Percentiles rank a stretch among this genome's conserved stretches.
Conservation (phyloP, 345 rosid genomes). For the Pelargonium nanum region DNA sequence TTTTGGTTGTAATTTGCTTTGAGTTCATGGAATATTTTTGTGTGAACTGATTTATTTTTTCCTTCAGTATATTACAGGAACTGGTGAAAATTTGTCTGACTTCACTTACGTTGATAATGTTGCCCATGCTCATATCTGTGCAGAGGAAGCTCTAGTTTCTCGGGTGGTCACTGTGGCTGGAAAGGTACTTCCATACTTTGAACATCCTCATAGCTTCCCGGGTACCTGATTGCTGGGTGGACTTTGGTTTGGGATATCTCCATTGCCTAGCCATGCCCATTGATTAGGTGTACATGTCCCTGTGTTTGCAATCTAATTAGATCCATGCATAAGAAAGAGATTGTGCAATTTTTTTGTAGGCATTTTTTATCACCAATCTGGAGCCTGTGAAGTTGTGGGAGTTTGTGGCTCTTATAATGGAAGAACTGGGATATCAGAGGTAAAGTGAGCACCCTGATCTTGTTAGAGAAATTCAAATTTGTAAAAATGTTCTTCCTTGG, state of each 20-base stretch:
- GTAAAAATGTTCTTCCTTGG: not conserved
- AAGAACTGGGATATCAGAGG: slow-evolving; percentile 84
- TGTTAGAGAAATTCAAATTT: not conserved
- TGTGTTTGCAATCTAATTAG: not conserved
- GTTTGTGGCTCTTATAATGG: slow-evolving; percentile 51
- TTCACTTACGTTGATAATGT: slow-evolving; percentile 86
- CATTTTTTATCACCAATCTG: slow-evolving; percentile 76
- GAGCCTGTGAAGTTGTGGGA: slow-evolving; percentile 75
- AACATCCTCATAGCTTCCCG: not conserved
- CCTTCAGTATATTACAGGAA: slow-evolving; percentile 81
- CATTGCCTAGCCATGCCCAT: slow-evolving; percentile 3
- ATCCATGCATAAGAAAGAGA: slow-evolving; percentile 6
- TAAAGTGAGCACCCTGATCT: slow-evolving; percentile 18
- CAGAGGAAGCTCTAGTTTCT: slow-evolving; percentile 65
- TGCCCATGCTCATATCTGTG: slow-evolving; percentile 74
- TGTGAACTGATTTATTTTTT: slow-evolving; percentile 27
- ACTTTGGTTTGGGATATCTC: slow-evolving; percentile 4
- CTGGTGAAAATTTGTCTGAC: slow-evolving; percentile 77
- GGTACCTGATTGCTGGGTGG: not conserved
- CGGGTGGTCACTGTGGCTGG: slow-evolving; percentile 68
- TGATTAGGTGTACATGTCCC: not conserved
- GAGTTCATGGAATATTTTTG: not conserved
- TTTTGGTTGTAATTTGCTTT: not conserved
- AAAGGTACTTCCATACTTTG: slow-evolving; percentile 42
- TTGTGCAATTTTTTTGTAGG: slow-evolving; percentile 39